Evolutionary conservation across 225 moss, liverwort and hornwort species (phyloP).

Genomic region (Thuidium tamariscinum): DNA sequence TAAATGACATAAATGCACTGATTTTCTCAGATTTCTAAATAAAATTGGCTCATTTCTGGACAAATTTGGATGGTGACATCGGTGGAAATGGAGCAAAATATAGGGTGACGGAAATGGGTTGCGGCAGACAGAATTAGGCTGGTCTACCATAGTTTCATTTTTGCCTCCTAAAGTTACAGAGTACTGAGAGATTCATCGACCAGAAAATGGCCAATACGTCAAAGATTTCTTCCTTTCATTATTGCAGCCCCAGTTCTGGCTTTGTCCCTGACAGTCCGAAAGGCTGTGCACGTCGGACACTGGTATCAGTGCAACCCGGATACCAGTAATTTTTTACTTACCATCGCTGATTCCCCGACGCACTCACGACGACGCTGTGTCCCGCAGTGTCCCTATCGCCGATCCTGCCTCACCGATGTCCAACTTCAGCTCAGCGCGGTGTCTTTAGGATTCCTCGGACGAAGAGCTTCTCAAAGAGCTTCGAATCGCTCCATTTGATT

Average conservation of each 20-base stretch:
- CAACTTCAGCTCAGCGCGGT: neutral
- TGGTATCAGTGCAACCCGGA: neutral
- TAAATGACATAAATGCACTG: too few species aligned
- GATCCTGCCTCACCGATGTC: neutral
- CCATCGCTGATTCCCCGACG: neutral
- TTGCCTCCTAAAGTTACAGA: too few species aligned
- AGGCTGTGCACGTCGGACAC: neutral
- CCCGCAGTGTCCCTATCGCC: neutral
- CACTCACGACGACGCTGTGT: neutral
- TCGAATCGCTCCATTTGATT: constrained; percentile 1
- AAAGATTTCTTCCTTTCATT: neutral
- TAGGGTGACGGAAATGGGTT: too few species aligned
- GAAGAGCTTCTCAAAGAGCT: neutral
- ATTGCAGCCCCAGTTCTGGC: neutral
- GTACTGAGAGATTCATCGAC: too few species aligned
- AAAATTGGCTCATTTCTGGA: too few species aligned
- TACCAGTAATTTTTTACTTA: neutral
- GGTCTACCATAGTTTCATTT: too few species aligned
- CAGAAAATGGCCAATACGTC: too few species aligned
- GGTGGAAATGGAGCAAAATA: too few species aligned
- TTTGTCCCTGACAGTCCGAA: neutral
- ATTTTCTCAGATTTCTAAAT: too few species aligned
- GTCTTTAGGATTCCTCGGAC: neutral
- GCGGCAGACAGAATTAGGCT: too few species aligned
- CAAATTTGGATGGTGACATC: too few species aligned